Percentiles rank a stretch among this genome's conserved stretches.
These are phyloP conservation scores for Nicotiana noctiflora DNA, from an alignment of 257 asterid genomes.

Conservation along the genomic window DNA sequence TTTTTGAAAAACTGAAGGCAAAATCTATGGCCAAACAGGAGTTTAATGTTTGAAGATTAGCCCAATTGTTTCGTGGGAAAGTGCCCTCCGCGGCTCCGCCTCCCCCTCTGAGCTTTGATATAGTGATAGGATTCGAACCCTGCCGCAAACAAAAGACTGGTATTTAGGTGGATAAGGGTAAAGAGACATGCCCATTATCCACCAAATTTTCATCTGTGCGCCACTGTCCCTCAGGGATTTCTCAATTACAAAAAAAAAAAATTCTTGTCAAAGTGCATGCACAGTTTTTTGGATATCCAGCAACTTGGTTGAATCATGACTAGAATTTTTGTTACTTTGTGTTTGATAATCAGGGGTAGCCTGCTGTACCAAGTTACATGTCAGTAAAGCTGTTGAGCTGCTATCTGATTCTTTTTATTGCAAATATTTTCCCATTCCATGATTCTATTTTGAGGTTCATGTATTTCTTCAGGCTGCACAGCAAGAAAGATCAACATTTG, in stretches of 20 bases:
- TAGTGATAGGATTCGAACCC: too few species aligned
- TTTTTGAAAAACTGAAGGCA: too few species aligned
- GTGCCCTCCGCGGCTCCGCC: background rate
- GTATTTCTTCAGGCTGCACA: conserved; percentile 78
- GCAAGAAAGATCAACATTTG: conserved; percentile 76
- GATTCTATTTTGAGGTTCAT: conserved; percentile 19
- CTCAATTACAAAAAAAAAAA: too few species aligned
- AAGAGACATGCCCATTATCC: too few species aligned
- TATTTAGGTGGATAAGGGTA: too few species aligned
- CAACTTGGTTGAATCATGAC: background rate
- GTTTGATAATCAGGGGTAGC: background rate
- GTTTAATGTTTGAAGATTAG: background rate
- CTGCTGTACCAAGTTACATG: background rate
- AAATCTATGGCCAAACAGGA: too few species aligned
- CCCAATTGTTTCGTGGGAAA: background rate
- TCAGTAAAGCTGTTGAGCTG: background rate
- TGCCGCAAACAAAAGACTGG: too few species aligned
- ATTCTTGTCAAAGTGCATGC: background rate
- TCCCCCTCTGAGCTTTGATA: too few species aligned
- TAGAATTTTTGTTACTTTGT: background rate
- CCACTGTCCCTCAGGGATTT: too few species aligned
- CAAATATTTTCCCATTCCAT: background rate
- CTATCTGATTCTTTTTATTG: background rate
- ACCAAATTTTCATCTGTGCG: too few species aligned
- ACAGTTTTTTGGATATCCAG: background rate